Base-by-base conservation (phyloP, 2,329 filamentous ascomycete genomes). In the Akanthomyces lecanii region DNA sequence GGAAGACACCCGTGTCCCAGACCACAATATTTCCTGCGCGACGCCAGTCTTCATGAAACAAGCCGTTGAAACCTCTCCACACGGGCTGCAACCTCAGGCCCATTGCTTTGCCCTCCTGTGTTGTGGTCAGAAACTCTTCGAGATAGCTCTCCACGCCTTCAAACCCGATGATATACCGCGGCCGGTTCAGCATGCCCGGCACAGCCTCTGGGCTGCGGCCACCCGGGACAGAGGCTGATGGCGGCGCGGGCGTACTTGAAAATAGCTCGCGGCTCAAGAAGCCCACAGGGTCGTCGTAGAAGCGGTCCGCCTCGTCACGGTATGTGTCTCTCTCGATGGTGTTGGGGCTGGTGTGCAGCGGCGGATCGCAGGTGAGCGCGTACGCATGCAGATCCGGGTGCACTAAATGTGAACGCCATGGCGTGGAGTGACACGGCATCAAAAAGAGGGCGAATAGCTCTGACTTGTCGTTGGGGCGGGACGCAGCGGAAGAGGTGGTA, bases 391-490 rank as follows among this genome's bases (percentile, higher is more conserved):
- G 86, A 36, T 80, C 78, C 0, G 91, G 85, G 71, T 95, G 85
- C 65, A 96, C 81, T 45, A 98, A 83, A 71, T 96, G 90, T 18
- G 89, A 92, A 70, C 93, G 89, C 94, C 95, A 98, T 2, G 95
- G 94, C 0, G 94, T 98, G 67, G 90, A 91, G 79, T 99, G 95
- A 77, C 95, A 99, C 11, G 95, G 95, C 83, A 93, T 96, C 28
- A 99, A 82, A 77, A 98, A 97, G 23, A 89, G 89, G 40, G 88
- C 85, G 69, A 88, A 88, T 12, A 86, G 80, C 64, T 84, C 82
- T 42, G 77, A 69, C 42, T 68, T 65, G 33, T 68, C 66, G 23
- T 72, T 42, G 23, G 3, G 36, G 7, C 40, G 33, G 3, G 71
- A 61, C 51, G 66, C 47, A 54, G 62, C 65, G 61, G 60, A 62